Evolutionary conservation across 2,329 filamentous ascomycete species (phyloP), one percentile per base, ranked within the genome.

Genomic region (Akanthomyces dipterigenus): DNA sequence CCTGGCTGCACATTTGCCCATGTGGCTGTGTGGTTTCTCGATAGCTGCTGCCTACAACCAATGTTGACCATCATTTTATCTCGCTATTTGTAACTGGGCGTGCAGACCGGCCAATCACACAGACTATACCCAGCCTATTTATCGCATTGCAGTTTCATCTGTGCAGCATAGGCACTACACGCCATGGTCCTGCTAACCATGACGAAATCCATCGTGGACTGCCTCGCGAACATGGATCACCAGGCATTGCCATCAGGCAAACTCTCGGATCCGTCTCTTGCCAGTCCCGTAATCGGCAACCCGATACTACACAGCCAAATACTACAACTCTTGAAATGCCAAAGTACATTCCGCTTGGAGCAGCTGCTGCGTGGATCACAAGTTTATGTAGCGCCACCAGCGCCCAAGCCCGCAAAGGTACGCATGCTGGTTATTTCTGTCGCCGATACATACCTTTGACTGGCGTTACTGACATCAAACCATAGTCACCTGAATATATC

Each of bases 131-230:
- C 57, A 34, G 40, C 56, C 46, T 53, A 61, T 64, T 36, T 28
- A 18, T 42, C n/a, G 11, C 8, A 8, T 49, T 45, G 46, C 36
- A 12, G 34, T 18, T 5, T 8, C 40, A 2, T 16, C 11, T 14
- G 26, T 28, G 26, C 28, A 16, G 24, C 11, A 34, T 11, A 36
- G 3, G 18, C 40, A 5, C 8, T 11, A 26, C 40, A 5, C 20
- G 16, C 16, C 6, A 93, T 93, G 90, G 89, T 93, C 20, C 79
- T 89, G 48, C 84, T 95, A 46, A 90, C 87, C n/a, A 88, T 91
- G 80, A 93, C 89, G 4, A 72, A 82, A 67, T 78, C 83, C 66
- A 84, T 90, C 34, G 83, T 88, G 75, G 84, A 85, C 71, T 88
- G 82, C 0, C 69, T 93, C 12, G 67, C 77, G 18, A 49, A 55